Evolutionary conservation across 352 stramenopile species (phyloP), one percentile per base, ranked within the genome.

Genomic region (Phytopythium delawarense): DNA sequence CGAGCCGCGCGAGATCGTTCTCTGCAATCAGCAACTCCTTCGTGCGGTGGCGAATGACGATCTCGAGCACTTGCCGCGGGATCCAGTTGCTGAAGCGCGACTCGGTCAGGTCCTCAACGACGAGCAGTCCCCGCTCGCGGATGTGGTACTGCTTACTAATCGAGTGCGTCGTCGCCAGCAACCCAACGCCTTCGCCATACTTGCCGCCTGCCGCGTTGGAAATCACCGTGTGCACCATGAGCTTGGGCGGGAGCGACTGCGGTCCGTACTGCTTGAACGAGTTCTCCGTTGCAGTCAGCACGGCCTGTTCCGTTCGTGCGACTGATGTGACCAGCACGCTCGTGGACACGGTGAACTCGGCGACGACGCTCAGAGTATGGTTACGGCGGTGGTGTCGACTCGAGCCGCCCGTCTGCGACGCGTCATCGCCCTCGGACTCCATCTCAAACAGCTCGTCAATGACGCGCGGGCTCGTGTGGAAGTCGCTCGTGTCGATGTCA

Each of bases 131-230:
- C 30, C 89, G 75, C 57, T 96, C 87, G 63, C 84, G 87, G 50
- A 96, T 91, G 54, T 94, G 87, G 63, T 94, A 96, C 66, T 94
- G 84, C 62, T 87, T 92, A 58, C 81, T 93, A 50, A 92, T 87
- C 2, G 79, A 88, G 25, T 88, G 79, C 2, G 71, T 73, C 6
- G 70, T 66, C 20, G 74, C 62, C 20, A 79, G 59, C 12, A 92
- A 56, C 5, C 85, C 82, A 30, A 55, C 80, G 8, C 84, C 74
- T 7, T 81, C 71, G 42, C 77, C 82, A 44, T 87, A 88, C 66
- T 91, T 89, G 1, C 72, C 69, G 32, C 81, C 79, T 2, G 78
- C 77, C 3, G 80, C 69, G 63, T 92, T 91, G 0, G 85, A 80
- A 18, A 92, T 81, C 42, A 94, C 83, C 0, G 85, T 91, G 56